Evolutionary conservation across 2,329 filamentous ascomycete species (phyloP).

Genomic region (Penicillium sp.): DNA sequence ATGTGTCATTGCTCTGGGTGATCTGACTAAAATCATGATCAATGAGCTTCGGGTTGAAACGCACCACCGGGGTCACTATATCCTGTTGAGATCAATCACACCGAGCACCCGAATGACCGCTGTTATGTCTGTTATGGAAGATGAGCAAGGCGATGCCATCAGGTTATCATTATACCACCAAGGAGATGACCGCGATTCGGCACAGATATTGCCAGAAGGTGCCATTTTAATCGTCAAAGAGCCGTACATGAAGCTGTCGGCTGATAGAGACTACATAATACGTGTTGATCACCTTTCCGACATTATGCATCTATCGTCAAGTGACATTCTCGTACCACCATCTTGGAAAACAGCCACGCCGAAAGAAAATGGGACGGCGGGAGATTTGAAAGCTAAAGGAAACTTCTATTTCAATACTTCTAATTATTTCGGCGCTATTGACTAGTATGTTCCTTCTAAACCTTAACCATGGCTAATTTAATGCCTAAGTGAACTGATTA

Average conservation of each 20-base stretch:
- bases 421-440: constrained; percentile 20
- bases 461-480: no score
- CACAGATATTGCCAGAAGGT: constrained; percentile 32
- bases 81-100: constrained; percentile 31
- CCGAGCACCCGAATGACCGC: constrained; percentile 27
- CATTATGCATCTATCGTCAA: constrained; percentile 35
- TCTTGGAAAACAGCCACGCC: constrained; percentile 27
- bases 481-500: constrained; percentile 10
- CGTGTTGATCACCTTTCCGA: constrained; percentile 54
- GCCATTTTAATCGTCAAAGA: constrained; percentile 50
- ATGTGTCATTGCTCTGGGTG: constrained; percentile 11
- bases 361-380: constrained; percentile 16
- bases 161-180: constrained; percentile 43
- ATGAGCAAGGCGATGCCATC: constrained; percentile 34
- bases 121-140: constrained; percentile 37
- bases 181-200: constrained; percentile 28
- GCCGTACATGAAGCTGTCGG: constrained; percentile 47
- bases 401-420: constrained; percentile 25
- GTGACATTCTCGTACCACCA: constrained; percentile 39
- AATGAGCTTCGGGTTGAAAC: constrained; percentile 33
- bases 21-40: constrained; percentile 27
- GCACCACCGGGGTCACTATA: constrained; percentile 37
- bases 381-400: no score
- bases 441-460: constrained; percentile 22
- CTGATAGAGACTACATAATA: constrained; percentile 40